These are phyloP conservation scores for Tritrichomonas foetus DNA, from an alignment of 208 protist species.

Conservation along the genomic window DNA sequence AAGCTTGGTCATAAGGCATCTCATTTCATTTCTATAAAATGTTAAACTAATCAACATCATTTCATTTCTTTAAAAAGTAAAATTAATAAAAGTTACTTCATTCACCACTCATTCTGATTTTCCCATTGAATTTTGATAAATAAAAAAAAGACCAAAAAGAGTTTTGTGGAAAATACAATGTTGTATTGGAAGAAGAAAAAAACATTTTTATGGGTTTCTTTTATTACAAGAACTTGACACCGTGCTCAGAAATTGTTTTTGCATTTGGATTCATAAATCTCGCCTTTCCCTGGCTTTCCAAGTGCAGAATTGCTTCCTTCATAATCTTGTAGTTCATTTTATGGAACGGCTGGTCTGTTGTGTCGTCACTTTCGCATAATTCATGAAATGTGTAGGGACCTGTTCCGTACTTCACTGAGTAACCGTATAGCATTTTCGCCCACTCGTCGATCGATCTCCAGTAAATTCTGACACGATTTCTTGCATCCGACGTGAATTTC, in stretches of 20 bases:
- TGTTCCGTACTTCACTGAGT: not conserved
- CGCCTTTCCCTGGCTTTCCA: not conserved
- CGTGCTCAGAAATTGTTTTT: not conserved
- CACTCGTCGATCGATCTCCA: not conserved
- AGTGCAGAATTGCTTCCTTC: not conserved
- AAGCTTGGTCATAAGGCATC: no score
- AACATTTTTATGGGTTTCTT: no score
- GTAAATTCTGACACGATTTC: not conserved
- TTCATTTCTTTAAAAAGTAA: no score
- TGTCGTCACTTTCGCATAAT: not conserved
- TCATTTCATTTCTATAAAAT: no score
- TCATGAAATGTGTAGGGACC: not conserved
- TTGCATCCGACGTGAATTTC: not conserved
- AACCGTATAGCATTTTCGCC: not conserved
- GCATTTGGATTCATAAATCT: not conserved
- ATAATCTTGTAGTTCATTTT: not conserved
- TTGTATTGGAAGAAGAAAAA: no score
- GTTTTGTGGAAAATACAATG: no score
- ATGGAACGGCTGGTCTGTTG: not conserved
- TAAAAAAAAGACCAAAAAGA: no score
- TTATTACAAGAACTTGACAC: constrained; percentile 36
- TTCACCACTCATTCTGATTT: no score
- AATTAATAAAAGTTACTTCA: no score
- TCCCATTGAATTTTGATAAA: no score
- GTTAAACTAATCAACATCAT: no score